Evolutionary conservation across 768 basidiomycete genomes (phyloP), one percentile per base, ranked within the genome.

Genomic region (Cantharellus cinnabarinus): DNA sequence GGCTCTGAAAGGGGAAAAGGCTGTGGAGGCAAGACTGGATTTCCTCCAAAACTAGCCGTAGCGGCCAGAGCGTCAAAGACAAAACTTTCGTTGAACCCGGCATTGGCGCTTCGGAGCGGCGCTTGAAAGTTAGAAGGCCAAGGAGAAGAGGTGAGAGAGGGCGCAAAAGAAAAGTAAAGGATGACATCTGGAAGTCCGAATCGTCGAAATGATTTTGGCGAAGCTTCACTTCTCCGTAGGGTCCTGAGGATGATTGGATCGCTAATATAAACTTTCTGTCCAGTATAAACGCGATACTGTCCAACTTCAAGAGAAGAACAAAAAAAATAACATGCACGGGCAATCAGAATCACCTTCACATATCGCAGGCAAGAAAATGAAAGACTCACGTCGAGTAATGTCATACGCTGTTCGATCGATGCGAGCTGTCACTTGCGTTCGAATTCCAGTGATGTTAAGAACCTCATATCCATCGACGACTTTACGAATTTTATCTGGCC

Each of bases 401-500:
- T 94, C 87, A 64, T 89, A 94, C 4, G 90, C 90, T 64, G 75
- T 81, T 7, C 83, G 82, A 64, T 93, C 90, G 58, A 90, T 67
- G 37, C 89, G 76, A 66, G 79, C 83, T 34, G 87, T 81, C 20
- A 93, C 81, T 62, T 81, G 81, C 1, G 81, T 76, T 42, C 86
- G 78, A 53, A 95, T 76, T 3, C 89, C 90, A 2, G 82, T 77
- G 4, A 89, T 73, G 65, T 90, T 83, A 57, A 82, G 76, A 39
- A 94, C 70, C 51, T 89, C 70, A 66, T 79, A 88, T 1, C 91
- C 91, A 66, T 82, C 79, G 3, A 73, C 63, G 37, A 81, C 75
- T 38, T 75, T 68, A 10, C 72, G 73, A 5, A 93, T 69, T 67
- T 91, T 93, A 39, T 79, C 67, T 3, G 74, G 66, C 64, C 76